Percentiles rank a stretch among this genome's conserved stretches.
These are phyloP conservation scores for Hemerocallis citrina DNA, from an alignment of 106 monocot genomes.

Conservation along the genomic window DNA sequence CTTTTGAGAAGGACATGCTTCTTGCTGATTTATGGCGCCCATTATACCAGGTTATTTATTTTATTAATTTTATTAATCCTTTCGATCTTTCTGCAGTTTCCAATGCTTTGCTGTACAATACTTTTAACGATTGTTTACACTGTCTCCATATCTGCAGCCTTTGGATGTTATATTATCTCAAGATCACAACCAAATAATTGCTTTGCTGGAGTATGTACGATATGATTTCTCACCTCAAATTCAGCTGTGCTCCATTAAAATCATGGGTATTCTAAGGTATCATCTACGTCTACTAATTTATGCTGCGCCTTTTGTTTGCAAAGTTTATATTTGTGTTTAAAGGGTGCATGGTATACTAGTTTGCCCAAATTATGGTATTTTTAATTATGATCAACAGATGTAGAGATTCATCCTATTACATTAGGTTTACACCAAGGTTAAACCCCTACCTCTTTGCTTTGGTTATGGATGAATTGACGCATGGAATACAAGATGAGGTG, in stretches of 20 bases:
- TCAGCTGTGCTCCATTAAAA: slow-evolving; percentile 77
- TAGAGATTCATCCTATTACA: too few relatives aligned
- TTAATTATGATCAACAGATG: too few relatives aligned
- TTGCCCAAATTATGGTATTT: too few relatives aligned
- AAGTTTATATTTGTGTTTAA: slow-evolving; percentile 1
- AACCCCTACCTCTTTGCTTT: too few relatives aligned
- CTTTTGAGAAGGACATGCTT: slow-evolving; percentile 65
- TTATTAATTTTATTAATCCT: too few relatives aligned
- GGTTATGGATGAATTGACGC: too few relatives aligned
- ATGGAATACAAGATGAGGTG: too few relatives aligned
- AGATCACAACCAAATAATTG: slow-evolving; percentile 72
- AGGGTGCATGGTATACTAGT: neutral
- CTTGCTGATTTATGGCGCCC: slow-evolving; percentile 91
- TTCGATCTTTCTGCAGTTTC: neutral
- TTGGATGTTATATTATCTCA: slow-evolving; percentile 84
- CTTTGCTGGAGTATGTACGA: slow-evolving; percentile 80
- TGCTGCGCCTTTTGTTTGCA: neutral
- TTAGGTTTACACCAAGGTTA: too few relatives aligned
- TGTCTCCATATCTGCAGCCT: slow-evolving; percentile 44
- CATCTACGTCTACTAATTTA: neutral
- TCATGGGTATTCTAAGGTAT: slow-evolving; percentile 76
- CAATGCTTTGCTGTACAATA: slow-evolving; percentile 2
- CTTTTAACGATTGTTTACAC: slow-evolving; percentile 4
- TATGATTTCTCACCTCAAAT: slow-evolving; percentile 72
- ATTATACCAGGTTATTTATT: slow-evolving; percentile 93